Evolutionary conservation across 129 eudicot genomes (phyloP).

Genomic region (Centella asiatica): DNA sequence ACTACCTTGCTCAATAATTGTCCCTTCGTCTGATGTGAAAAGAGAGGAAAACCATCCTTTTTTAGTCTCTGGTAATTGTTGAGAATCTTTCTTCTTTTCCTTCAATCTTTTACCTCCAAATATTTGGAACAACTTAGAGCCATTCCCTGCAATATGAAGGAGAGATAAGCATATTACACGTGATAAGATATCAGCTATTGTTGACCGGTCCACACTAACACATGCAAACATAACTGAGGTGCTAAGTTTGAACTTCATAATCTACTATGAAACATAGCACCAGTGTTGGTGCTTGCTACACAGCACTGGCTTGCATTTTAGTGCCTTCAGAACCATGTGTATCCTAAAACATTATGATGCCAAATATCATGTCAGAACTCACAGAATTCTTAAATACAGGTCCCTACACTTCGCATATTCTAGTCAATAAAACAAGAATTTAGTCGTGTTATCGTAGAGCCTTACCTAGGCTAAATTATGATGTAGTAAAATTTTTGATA

Average conservation of each 20-base stretch:
- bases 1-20: constrained; percentile 20
- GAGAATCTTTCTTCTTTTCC: constrained; percentile 26
- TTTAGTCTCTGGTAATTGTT: constrained; percentile 26
- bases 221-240: background rate
- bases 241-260: too few species aligned
- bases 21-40: constrained; percentile 29
- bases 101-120: constrained; percentile 40
- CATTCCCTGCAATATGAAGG: constrained; percentile 43
- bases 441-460: background rate
- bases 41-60: constrained; percentile 50
- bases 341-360: background rate
- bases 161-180: constrained; percentile 4
- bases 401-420: background rate
- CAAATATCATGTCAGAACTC: background rate
- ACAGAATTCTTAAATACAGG: too few species aligned
- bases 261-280: background rate
- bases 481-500: background rate
- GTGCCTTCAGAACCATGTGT: background rate
- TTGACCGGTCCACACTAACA: background rate
- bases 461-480: background rate
- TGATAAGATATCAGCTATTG: background rate
- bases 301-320: background rate
- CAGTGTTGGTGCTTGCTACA: too few species aligned
- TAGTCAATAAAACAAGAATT: background rate
- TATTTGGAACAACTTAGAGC: constrained; percentile 41